Evolutionary conservation across 2,329 filamentous ascomycete genomes (phyloP).

Genomic region (Ceratocystis smalleyi): DNA sequence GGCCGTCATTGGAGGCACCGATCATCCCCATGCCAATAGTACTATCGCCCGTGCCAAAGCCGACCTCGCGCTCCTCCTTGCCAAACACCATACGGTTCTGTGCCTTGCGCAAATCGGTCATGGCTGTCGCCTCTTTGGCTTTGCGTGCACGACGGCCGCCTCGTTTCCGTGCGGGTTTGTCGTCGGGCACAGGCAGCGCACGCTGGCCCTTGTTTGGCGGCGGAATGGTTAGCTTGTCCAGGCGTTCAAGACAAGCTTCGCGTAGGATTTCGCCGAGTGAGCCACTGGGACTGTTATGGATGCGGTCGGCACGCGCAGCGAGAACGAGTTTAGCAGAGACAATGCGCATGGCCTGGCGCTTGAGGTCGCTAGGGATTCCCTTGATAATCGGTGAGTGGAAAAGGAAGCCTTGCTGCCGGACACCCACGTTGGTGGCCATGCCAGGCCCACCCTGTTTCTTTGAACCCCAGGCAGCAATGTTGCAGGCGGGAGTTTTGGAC

Average conservation of each 20-base stretch:
- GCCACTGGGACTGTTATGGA: slow-evolving; percentile 67
- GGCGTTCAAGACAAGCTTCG: slow-evolving; percentile 63
- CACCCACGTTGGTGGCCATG: slow-evolving; percentile 80
- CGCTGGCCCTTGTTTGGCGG: slow-evolving; percentile 76
- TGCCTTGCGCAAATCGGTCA: slow-evolving; percentile 90
- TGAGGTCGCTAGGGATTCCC: slow-evolving; percentile 69
- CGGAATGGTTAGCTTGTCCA: slow-evolving; percentile 87
- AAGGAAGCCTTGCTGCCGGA: slow-evolving; percentile 83
- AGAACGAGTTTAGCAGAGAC: slow-evolving; percentile 85
- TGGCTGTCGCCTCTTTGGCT: slow-evolving; percentile 89
- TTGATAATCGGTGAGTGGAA: slow-evolving; percentile 84
- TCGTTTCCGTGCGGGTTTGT: slow-evolving; percentile 85
- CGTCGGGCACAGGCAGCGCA: slow-evolving; percentile 81
- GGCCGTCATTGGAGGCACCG: slow-evolving; percentile 72
- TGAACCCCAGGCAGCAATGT: slow-evolving; percentile 76
- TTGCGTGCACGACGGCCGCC: slow-evolving; percentile 80
- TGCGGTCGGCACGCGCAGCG: slow-evolving; percentile 79
- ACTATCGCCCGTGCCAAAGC: slow-evolving; percentile 71
- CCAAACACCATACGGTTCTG: slow-evolving; percentile 95
- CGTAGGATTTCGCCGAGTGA: slow-evolving; percentile 69
- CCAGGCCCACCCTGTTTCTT: slow-evolving; percentile 65
- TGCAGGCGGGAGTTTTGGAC: slow-evolving; percentile 85
- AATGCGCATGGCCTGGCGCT: slow-evolving; percentile 87
- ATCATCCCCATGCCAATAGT: slow-evolving; percentile 93
- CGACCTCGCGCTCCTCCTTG: slow-evolving; percentile 85